These are phyloP conservation scores for Phytophthora hybrid DNA, from an alignment of 352 stramenopile species.

Conservation along the genomic window DNA sequence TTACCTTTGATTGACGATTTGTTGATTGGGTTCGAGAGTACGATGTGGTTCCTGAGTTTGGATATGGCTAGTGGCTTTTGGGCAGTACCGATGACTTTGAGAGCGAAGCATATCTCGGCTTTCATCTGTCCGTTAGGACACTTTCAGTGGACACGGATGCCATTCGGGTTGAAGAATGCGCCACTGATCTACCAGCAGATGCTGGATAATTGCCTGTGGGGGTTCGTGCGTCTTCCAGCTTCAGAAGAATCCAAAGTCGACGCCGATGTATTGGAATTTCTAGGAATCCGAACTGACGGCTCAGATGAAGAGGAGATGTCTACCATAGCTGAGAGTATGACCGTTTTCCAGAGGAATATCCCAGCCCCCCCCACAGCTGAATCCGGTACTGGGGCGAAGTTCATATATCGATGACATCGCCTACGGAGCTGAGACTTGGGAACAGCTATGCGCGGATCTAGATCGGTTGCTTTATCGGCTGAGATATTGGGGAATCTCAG, in stretches of 20 bases:
- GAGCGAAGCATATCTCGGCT: neutral
- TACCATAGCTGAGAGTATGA: too few relatives aligned
- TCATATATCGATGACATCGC: neutral
- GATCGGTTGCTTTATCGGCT: neutral
- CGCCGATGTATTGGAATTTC: neutral
- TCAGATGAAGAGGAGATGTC: neutral
- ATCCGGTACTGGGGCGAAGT: too few relatives aligned
- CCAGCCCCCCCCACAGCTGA: too few relatives aligned
- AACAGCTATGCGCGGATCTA: neutral
- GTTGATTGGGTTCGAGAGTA: neutral
- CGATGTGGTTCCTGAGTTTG: neutral
- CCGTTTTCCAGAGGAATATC: too few relatives aligned
- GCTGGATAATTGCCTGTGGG: neutral
- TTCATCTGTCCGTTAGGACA: neutral
- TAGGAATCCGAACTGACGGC: neutral
- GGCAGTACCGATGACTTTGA: neutral
- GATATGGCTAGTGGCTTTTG: neutral
- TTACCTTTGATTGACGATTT: conserved; percentile 1
- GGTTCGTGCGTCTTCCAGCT: neutral
- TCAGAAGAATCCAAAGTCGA: neutral
- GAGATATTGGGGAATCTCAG: neutral
- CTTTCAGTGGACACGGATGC: neutral
- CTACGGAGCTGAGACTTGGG: neutral
- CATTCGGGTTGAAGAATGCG: neutral
- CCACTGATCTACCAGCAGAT: neutral